Conservation (phyloP, 768 basidiomycete species). For the Leucosporidium yakuticum region DNA sequence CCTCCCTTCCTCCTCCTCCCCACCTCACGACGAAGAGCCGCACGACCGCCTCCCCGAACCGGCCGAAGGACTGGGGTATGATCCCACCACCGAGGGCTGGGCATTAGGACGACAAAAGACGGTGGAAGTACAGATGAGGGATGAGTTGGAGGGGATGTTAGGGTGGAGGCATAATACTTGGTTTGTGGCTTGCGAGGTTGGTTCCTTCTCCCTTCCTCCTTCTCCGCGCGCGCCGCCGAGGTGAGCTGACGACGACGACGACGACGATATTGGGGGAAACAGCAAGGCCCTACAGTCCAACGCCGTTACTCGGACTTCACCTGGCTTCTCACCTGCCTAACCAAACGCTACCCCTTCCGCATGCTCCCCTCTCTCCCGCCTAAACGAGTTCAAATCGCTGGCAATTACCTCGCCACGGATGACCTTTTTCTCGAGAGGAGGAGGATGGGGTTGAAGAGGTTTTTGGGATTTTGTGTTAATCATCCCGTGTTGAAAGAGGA, state of each 20-base stretch:
- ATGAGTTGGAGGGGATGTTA: not conserved
- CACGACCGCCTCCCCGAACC: not conserved
- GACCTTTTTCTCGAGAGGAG: slow-evolving; percentile 86
- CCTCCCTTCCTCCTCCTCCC: too few species aligned
- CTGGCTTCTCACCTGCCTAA: slow-evolving; percentile 79
- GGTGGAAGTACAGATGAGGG: not conserved
- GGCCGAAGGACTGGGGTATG: not conserved
- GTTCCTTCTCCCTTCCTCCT: not conserved
- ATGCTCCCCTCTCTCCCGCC: slow-evolving; percentile 81
- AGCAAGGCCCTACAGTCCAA: slow-evolving; percentile 52
- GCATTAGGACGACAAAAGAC: not conserved
- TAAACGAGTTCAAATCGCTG: slow-evolving; percentile 66
- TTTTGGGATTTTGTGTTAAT: slow-evolving; percentile 52
- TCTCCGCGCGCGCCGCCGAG: not conserved
- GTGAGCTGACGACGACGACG: not conserved
- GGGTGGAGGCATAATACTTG: not conserved
- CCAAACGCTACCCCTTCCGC: slow-evolving; percentile 87
- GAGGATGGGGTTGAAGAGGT: slow-evolving; percentile 50
- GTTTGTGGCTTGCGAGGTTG: not conserved
- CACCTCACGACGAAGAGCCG: not conserved
- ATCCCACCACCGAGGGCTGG: not conserved
- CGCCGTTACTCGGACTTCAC: slow-evolving; percentile 90
- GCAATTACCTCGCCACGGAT: slow-evolving; percentile 55
- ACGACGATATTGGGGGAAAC: not conserved
- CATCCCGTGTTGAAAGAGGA: slow-evolving; percentile 72